Base-by-base conservation (phyloP, 768 basidiomycete genomes). In the Xerocomellus chrysenteron region DNA sequence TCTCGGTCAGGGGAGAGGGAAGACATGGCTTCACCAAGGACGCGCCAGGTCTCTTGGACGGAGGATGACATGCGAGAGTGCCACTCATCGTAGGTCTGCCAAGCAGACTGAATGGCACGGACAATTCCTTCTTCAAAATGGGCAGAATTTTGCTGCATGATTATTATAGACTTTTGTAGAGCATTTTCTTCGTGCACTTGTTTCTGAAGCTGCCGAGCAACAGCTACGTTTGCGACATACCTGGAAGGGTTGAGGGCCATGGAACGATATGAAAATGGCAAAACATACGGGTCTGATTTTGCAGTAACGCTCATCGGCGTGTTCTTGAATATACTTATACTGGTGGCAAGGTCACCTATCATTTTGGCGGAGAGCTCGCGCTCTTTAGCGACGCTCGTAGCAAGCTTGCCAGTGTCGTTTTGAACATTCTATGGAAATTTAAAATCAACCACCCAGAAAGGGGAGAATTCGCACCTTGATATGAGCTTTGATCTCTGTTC, bases 171-270 rank as follows among this genome's bases (percentile, higher is more conserved):
- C 72, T 98, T 99, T 75, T 99, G 96, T 14, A 99, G 85, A 0
- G 94, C 86, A 69, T 99, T 99, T 75, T 99, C 97, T 75, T 97
- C 96, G 74, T 94, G 86, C 44, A 98, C 92, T 75, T 98, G 95
- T 63, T 90, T 92, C 60, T 86, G 82, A 16, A 97, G 84, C 70
- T 97, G 94, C 50, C 82, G 86, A 19, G 79, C 72, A 37, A 96
- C 94, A 54, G 82, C 77, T 53, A 78, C 75, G 70, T 94, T 92
- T 55, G 83, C 78, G 47, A 91, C 79, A 69, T 80, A 89, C 12
- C 85, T 87, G 53, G 49, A 26, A 41, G 14, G 26, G 30, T 33
- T 59, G 28, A 60, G 37, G 40, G 12, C 13, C 30, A 33, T 47
- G 49, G 33, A 41, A 13, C 7, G 11, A 17, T 16, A 49, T 5